Conservation (phyloP, 2,329 filamentous ascomycete species). For the Alternaria postmessia region DNA sequence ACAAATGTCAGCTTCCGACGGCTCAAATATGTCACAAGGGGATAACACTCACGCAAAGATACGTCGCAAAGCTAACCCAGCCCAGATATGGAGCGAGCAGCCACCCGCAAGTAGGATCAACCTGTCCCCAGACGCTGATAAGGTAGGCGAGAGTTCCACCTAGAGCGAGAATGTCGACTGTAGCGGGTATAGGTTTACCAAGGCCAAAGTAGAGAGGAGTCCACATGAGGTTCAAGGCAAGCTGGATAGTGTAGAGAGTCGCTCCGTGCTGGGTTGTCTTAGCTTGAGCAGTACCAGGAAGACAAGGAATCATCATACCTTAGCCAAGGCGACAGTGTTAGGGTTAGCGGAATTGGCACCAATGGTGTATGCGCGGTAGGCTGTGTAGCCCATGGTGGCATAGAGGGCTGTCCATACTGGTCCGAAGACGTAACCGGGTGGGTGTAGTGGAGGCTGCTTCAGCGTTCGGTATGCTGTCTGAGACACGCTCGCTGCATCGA, state of each 20-base stretch:
- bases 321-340: slow-evolving; percentile 64
- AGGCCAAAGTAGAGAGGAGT: slow-evolving; percentile 92
- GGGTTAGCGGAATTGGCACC: slow-evolving; percentile 65
- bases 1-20: slow-evolving; percentile 18
- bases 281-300: slow-evolving; percentile 1
- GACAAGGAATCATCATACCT: slow-evolving; percentile 46
- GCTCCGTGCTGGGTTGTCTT: slow-evolving; percentile 63
- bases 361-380: slow-evolving; percentile 75
- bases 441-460: slow-evolving; percentile 69
- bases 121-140: slow-evolving; percentile 75
- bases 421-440: slow-evolving; percentile 66
- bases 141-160: slow-evolving; percentile 75
- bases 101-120: slow-evolving; percentile 77
- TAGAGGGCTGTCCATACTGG: slow-evolving; percentile 68
- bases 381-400: slow-evolving; percentile 84
- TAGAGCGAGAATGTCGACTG: slow-evolving; percentile 76
- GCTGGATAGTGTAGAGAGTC: slow-evolving; percentile 84
- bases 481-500: slow-evolving; percentile 36
- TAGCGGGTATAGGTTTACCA: slow-evolving; percentile 75
- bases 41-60: slow-evolving; percentile 68
- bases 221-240: slow-evolving; percentile 85
- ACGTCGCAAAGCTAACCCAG: slow-evolving; percentile 89
- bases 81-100: slow-evolving; percentile 80
- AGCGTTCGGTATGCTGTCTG: slow-evolving; percentile 70
- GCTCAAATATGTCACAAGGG: background rate